Conservation (phyloP, 331 rosid genomes). For the Quercus tomentella region DNA sequence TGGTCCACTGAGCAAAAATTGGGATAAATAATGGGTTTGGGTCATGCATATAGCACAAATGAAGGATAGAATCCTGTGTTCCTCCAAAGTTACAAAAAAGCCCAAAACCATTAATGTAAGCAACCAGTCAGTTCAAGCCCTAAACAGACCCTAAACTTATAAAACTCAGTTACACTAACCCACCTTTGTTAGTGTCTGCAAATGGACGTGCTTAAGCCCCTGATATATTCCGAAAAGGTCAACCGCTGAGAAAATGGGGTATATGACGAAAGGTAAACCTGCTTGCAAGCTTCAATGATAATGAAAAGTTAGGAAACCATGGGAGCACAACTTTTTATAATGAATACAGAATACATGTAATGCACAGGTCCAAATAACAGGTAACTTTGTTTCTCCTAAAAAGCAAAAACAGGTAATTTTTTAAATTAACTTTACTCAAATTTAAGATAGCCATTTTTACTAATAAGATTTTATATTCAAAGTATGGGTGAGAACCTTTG, state of each 20-base stretch:
- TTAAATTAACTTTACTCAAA: background rate
- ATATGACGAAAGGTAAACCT: constrained; percentile 57
- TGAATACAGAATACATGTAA: background rate
- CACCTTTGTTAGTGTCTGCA: constrained; percentile 84
- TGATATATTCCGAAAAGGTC: constrained; percentile 89
- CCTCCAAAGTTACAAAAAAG: constrained; percentile 4
- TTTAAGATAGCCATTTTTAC: background rate
- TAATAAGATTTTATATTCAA: background rate
- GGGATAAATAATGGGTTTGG: background rate
- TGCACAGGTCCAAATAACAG: background rate
- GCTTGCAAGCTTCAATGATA: constrained; percentile 51
- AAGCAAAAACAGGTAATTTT: background rate
- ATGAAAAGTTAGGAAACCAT: constrained; percentile 24
- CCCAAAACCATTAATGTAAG: background rate
- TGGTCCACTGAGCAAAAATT: background rate
- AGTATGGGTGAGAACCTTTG: background rate
- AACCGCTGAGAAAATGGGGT: constrained; percentile 73
- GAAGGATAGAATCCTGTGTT: background rate
- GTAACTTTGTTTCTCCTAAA: background rate
- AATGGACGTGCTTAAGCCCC: constrained; percentile 79
- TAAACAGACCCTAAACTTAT: background rate
- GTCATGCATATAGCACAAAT: background rate
- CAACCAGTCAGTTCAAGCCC: constrained; percentile 15
- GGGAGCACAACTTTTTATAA: background rate
- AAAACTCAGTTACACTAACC: constrained; percentile 1